Evolutionary conservation across 441 rosid species (phyloP).

Genomic region (Gossypium schwendimanii): DNA sequence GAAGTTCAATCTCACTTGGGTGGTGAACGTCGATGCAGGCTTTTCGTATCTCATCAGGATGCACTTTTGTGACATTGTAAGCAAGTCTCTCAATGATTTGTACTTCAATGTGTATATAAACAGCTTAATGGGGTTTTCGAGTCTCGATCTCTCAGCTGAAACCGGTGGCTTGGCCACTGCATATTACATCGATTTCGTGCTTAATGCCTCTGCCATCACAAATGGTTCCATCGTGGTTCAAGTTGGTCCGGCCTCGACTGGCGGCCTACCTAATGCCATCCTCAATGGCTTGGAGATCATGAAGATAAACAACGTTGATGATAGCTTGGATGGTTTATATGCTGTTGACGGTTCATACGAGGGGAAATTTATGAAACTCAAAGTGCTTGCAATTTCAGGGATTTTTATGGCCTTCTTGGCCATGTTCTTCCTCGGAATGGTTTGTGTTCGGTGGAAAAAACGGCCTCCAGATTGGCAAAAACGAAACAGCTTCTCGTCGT

Average conservation of each 20-base stretch:
- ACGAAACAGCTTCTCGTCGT: slow-evolving; percentile 57
- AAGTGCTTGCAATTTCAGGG: slow-evolving; percentile 35
- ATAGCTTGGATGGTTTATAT: slow-evolving; percentile 40
- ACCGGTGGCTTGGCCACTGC: slow-evolving; percentile 29
- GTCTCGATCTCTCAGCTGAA: slow-evolving; percentile 35
- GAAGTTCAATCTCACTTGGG: slow-evolving; percentile 56
- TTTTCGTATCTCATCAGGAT: slow-evolving; percentile 41
- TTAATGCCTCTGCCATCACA: slow-evolving; percentile 29
- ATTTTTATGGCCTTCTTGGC: slow-evolving; percentile 39
- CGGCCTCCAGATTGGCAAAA: slow-evolving; percentile 51
- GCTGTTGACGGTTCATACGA: slow-evolving; percentile 30
- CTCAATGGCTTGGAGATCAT: slow-evolving; percentile 53
- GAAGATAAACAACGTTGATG: slow-evolving; percentile 42
- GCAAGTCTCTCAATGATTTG: slow-evolving; percentile 41
- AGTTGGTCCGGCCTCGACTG: slow-evolving; percentile 33
- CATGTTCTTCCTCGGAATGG: slow-evolving; percentile 27
- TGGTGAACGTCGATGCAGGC: slow-evolving; percentile 32
- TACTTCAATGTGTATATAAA: slow-evolving; percentile 44
- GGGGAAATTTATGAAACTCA: slow-evolving; percentile 28
- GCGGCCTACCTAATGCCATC: slow-evolving; percentile 37
- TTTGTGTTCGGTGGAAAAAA: slow-evolving; percentile 35
- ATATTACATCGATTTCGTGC: slow-evolving; percentile 35
- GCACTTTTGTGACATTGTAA: slow-evolving; percentile 59
- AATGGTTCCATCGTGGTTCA: slow-evolving; percentile 39
- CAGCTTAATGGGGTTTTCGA: slow-evolving; percentile 22